Evolutionary conservation across 2,329 filamentous ascomycete species (phyloP), one percentile per base, ranked within the genome.

Genomic region (Triangularia verruculosa): DNA sequence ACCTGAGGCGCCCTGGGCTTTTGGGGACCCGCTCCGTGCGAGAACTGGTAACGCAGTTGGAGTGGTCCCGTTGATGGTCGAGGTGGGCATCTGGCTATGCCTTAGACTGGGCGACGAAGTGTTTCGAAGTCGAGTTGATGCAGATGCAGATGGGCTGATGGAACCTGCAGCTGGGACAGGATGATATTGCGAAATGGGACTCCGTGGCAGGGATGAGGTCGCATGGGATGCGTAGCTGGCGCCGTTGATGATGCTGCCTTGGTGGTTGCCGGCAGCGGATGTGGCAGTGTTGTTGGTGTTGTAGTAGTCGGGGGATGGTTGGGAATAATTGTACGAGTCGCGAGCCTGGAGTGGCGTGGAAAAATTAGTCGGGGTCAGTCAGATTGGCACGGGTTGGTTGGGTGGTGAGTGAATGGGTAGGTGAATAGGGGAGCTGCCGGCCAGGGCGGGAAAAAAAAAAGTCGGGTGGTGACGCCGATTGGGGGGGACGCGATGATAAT

Each of bases 321-420:
- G 71, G 51, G 79, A 72, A 73, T 84, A 83, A 62, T 72, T 74
- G 75, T 84, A 85, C 30, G 79, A 73, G 68, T 86, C 83, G 72
- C 79, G 82, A 72, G 76, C 74, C 82, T 84, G 72, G 69, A 68
- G 62, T 62, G 69, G 64, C 61, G 68, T 28, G 64, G 63, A 62
- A 66, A 65, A 54, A 59, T 34, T 28, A 63, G 59, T 62, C 64
- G 62, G 59, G 34, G 68, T 70, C 61, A 71, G 67, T 65, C 59
- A 64, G 22, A 27, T n/a, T 7, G 25, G 25, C 20, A 27, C 51
- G 25, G 25, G 20, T 15, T 25, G 51, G 34, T 53, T 24, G 58
- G 39, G 32, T 55, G 62, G 43, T 54, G 24, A 30, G 57, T 25
- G n/a, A 4, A 6, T 6, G 9, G n/a, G 30, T 12, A 32, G 11